Base-by-base conservation (phyloP, 1,139 yeast genomes). In the Ogataea hybrid region DNA sequence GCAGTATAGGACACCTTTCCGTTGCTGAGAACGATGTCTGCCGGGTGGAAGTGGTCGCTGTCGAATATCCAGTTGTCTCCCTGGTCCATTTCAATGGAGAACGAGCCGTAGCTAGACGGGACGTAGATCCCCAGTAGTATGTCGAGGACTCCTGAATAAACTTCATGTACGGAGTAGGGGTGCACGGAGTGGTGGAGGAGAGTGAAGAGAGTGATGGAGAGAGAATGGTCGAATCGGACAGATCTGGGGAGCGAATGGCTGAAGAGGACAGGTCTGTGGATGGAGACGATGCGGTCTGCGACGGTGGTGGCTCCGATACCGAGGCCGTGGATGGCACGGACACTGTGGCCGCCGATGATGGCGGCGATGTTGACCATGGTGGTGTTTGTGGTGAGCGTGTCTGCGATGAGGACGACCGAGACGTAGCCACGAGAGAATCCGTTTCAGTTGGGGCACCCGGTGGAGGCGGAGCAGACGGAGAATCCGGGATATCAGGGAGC, bases 101-200 rank as follows among this genome's bases (percentile, higher is more conserved):
- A 39, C 6, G 32, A 15, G 8, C 46, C 46, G 27, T 32, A 35
- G 18, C 36, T 36, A 10, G 37, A 28, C 14, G 41, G 41, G n/a
- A 43, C 21, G 23, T 39, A 40, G 21, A 43, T 15, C 1, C 32
- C 43, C 43, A 43, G 32, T 22, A 39, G 18, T 39, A 43, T 12
- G 22, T 34, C 3, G 16, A 12, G 2, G 15, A 2, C 6, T 23
- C 23, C 22, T 33, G 12, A 18, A 29, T 16, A 14, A 33, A 33
- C 11, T 8, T 25, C 42, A 39, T 33, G 25, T 29, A 23, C 16
- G 42, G 37, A 5, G 35, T 12, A 7, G 37, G 25, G 6, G 25
- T 16, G 21, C 41, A 38, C 10, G 10, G 11, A 12, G 35, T 6
- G 6, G 40, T 4, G 12, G 15, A 11, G 22, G 37, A 12, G 20